phyloP scores from a whole-genome alignment of 352 stramenopile genomes.

The Phytopythium ostracodes region DNA sequence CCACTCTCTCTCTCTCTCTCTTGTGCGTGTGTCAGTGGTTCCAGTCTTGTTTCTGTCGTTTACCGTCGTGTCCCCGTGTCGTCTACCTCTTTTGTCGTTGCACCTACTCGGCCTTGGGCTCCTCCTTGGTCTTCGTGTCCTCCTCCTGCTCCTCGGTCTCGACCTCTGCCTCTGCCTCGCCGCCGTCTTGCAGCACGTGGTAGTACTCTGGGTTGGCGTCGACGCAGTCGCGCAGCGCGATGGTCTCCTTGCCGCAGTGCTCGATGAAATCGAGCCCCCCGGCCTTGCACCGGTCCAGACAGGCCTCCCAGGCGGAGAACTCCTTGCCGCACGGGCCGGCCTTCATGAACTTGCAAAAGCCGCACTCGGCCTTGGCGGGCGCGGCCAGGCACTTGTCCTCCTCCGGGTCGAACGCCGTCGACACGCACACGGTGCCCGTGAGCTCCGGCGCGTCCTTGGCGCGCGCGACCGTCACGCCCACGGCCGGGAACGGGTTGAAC shows the following conservation, averaged over 20 bases:
- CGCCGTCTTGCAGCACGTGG: slow-evolving; percentile 73
- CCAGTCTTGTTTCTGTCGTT: slow-evolving; percentile 1
- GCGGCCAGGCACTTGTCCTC: slow-evolving; percentile 40
- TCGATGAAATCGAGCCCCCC: slow-evolving; percentile 76
- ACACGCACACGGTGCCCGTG: slow-evolving; percentile 60
- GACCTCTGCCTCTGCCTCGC: slow-evolving; percentile 10
- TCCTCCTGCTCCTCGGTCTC: background rate
- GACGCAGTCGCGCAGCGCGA: slow-evolving; percentile 80
- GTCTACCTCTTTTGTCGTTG: background rate
- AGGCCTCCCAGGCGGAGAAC: slow-evolving; percentile 83
- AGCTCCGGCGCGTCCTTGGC: slow-evolving; percentile 31
- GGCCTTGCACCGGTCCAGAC: slow-evolving; percentile 73
- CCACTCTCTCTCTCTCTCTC: too few relatives aligned
- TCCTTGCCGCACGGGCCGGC: slow-evolving; percentile 72
- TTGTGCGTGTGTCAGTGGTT: background rate
- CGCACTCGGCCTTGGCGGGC: slow-evolving; percentile 77
- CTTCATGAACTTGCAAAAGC: slow-evolving; percentile 92
- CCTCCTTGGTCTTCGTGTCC: slow-evolving; percentile 7
- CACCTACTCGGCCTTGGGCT: background rate
- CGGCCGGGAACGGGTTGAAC: slow-evolving; percentile 75
- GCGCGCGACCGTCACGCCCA: slow-evolving; percentile 33
- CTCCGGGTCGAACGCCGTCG: slow-evolving; percentile 56
- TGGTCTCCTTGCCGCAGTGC: slow-evolving; percentile 66
- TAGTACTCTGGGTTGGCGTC: slow-evolving; percentile 89
- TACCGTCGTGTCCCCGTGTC: background rate